Evolutionary conservation across 352 stramenopile species (phyloP).

Genomic region (Phytophthora syringae): DNA sequence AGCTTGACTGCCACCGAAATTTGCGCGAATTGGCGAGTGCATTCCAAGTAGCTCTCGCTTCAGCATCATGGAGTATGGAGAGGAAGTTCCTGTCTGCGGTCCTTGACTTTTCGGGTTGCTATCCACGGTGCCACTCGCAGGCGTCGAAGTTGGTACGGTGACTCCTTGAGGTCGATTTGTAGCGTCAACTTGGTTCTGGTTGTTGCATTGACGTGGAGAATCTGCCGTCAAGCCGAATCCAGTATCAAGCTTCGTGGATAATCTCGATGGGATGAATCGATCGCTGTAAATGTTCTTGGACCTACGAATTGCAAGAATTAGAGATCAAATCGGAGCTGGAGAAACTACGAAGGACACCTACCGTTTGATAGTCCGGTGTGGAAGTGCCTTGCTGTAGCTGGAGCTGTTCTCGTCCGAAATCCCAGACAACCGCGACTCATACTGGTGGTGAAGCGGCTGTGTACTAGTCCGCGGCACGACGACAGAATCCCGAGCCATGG

Average conservation of each 20-base stretch:
- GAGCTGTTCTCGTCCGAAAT: constrained; percentile 43
- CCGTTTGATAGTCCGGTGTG: constrained; percentile 62
- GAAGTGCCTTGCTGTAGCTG: constrained; percentile 36
- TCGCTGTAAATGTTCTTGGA: constrained; percentile 90
- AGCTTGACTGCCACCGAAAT: constrained; percentile 25
- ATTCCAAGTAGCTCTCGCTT: constrained; percentile 81
- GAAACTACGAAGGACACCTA: constrained; percentile 12
- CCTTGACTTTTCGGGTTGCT: constrained; percentile 28
- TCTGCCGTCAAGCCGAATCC: constrained; percentile 69
- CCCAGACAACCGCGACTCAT: constrained; percentile 47
- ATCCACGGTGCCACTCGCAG: constrained; percentile 5
- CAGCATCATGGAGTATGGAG: constrained; percentile 78
- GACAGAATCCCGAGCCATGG: constrained; percentile 24
- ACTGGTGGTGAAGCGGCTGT: constrained; percentile 58
- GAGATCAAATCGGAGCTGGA: background rate
- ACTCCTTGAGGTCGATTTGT: constrained; percentile 5
- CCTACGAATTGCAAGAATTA: constrained; percentile 26
- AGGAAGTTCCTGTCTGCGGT: constrained; percentile 21
- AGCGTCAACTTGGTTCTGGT: constrained; percentile 30
- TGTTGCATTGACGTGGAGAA: constrained; percentile 40
- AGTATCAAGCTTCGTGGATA: constrained; percentile 78
- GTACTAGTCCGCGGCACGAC: constrained; percentile 20
- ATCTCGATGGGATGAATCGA: constrained; percentile 83
- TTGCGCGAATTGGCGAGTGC: constrained; percentile 45
- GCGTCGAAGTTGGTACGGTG: constrained; percentile 2